Evolutionary conservation across 176 grass and related monocot genomes (phyloP), one percentile per base, ranked within the genome.

Genomic region (Triticum timopheevii): DNA sequence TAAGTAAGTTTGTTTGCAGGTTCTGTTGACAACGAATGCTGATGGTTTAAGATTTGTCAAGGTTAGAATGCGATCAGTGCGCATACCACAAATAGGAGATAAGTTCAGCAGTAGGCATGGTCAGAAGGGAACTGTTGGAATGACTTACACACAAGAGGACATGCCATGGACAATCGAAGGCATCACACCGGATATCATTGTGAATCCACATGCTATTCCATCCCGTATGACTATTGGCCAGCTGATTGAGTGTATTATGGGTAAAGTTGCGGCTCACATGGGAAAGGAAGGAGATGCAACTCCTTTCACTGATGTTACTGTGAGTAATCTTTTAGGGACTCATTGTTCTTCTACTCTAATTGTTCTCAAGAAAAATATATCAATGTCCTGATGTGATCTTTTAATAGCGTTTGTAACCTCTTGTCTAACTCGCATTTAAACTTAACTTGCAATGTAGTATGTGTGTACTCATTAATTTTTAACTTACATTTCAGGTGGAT

Each of bases 91-190:
- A 86, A 99, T 99, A 77, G 97, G 97, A 74, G 94, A 99, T 58
- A 99, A 99, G 82, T 99, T 99, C 76, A 99, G 97, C 58, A 99
- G 97, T 88, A 89, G 97, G 80, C 97, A 99, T 93, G 94, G 94
- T 20, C 97, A 99, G 75, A 99, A 99, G 64, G 97, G 94, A 88
- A 99, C 97, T 88, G 94, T 99, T 61, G 97, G 97, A 85, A 99
- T 99, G 97, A 99, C 94, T 50, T 96, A 96, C 78, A 99, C 97
- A 38, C 97, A 99, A 83, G 94, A 99, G 88, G 94, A 99, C 83
- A 99, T 99, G 97, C 97, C 97, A 16, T 99, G 97, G 94, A 99
- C 97, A 2, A 94, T 99, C 23, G 92, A 99, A 90, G 97, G 97
- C 90, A 96, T 99, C 66, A 99, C 97, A 13, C 97, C 94, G 77